These are phyloP conservation scores for Cercospora beticola DNA, from an alignment of 2,329 filamentous ascomycete genomes.

Conservation along the genomic window DNA sequence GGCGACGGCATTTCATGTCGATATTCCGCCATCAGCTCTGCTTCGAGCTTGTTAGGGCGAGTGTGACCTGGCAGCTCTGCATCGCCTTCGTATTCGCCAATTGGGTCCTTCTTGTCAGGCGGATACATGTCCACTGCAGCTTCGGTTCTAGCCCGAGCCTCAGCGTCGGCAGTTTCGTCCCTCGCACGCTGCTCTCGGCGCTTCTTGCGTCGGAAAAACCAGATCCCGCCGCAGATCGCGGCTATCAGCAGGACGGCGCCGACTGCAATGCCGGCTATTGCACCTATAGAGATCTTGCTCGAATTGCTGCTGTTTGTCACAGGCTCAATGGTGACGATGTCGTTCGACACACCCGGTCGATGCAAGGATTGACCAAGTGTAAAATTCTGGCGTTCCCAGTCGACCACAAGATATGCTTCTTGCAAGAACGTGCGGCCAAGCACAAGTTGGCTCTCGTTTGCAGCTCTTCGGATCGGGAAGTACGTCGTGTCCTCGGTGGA, in stretches of 20 bases:
- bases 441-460: slow-evolving; percentile 30
- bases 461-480: slow-evolving; percentile 32
- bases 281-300: neutral
- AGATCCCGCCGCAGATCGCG: neutral
- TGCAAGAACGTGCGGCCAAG: slow-evolving; percentile 36
- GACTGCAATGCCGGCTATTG: slow-evolving; percentile 6
- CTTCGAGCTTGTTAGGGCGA: neutral
- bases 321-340: slow-evolving; percentile 11
- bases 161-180: neutral
- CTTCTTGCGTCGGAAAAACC: neutral
- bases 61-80: neutral
- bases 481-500: slow-evolving; percentile 20
- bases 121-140: slow-evolving; percentile 2
- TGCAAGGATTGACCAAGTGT: slow-evolving; percentile 18
- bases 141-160: neutral
- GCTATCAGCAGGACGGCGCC: neutral
- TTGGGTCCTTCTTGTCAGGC: neutral
- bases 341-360: slow-evolving; percentile 8
- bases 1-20: neutral
- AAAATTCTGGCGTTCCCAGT: slow-evolving; percentile 23
- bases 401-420: slow-evolving; percentile 31
- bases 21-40: neutral
- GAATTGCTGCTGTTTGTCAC: neutral
- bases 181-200: neutral
- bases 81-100: neutral